Evolutionary conservation across 257 asterid genomes (phyloP).

Genomic region (Lantana camara): DNA sequence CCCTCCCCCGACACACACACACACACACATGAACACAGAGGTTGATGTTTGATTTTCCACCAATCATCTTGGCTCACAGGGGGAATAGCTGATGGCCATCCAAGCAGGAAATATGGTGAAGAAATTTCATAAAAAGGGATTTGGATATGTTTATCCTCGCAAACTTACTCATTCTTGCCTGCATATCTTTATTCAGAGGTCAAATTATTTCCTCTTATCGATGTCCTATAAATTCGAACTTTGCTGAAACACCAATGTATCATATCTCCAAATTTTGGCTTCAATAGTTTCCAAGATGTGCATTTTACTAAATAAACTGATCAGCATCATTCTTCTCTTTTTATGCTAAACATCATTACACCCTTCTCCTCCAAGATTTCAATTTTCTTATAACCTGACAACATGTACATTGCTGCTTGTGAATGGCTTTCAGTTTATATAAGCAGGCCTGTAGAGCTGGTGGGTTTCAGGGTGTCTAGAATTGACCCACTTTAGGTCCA

Average conservation of each 20-base stretch:
- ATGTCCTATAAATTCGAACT: slow-evolving; percentile 2
- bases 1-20: too few species aligned
- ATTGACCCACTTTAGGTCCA: slow-evolving; percentile 46
- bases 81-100: background rate
- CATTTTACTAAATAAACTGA: slow-evolving; percentile 6
- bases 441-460: slow-evolving; percentile 28
- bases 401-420: slow-evolving; percentile 13
- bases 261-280: slow-evolving; percentile 18
- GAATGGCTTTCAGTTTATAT: slow-evolving; percentile 4
- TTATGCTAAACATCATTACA: slow-evolving; percentile 4
- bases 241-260: slow-evolving; percentile 5
- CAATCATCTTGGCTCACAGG: slow-evolving; percentile 3
- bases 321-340: slow-evolving; percentile 8
- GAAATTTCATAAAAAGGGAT: background rate
- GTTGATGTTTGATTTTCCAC: slow-evolving; percentile 8
- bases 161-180: slow-evolving; percentile 10
- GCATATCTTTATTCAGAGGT: background rate
- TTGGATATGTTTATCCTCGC: background rate
- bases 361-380: slow-evolving; percentile 15
- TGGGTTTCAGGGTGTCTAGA: slow-evolving; percentile 30
- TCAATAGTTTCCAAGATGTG: slow-evolving; percentile 21
- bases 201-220: background rate
- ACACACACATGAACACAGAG: too few species aligned
- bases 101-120: slow-evolving; percentile 3
- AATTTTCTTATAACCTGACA: slow-evolving; percentile 4